A percentile compares a stretch with the other conserved stretches of the same genome.
These are phyloP conservation scores for Vigna radiata DNA, from an alignment of 306 rosid species.

Conservation along the genomic window DNA sequence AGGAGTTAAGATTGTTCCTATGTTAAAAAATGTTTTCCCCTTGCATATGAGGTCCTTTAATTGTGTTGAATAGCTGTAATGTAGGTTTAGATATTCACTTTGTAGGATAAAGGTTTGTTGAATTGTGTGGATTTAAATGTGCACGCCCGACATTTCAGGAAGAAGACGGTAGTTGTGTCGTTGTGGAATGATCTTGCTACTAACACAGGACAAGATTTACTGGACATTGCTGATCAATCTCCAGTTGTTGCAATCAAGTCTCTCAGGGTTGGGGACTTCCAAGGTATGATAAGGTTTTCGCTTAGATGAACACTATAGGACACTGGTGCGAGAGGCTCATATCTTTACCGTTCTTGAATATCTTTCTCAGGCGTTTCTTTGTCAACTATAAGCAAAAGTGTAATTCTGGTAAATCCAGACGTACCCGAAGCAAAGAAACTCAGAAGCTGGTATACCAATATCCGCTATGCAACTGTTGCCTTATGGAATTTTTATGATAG, in stretches of 20 bases:
- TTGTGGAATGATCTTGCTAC: slow-evolving; percentile 96
- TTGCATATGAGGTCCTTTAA: neutral
- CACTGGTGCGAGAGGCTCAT: neutral
- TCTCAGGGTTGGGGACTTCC: slow-evolving; percentile 88
- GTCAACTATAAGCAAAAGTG: slow-evolving; percentile 76
- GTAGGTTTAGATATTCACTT: no score
- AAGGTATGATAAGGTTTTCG: slow-evolving; percentile 56
- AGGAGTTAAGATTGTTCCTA: neutral
- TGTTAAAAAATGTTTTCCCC: neutral
- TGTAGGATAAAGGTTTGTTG: neutral
- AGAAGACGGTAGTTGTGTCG: slow-evolving; percentile 86
- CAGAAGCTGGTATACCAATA: slow-evolving; percentile 68
- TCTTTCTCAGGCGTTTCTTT: slow-evolving; percentile 77
- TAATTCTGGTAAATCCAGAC: slow-evolving; percentile 69
- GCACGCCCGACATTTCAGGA: slow-evolving; percentile 55
- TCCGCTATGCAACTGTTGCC: neutral
- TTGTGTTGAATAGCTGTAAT: neutral
- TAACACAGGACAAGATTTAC: slow-evolving; percentile 73
- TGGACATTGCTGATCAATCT: slow-evolving; percentile 68
- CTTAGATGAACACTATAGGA: neutral
- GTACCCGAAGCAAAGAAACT: slow-evolving; percentile 74
- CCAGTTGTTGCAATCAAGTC: slow-evolving; percentile 88
- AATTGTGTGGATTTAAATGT: neutral
- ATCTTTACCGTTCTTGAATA: neutral
- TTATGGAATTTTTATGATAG: neutral